Base-by-base conservation (phyloP, 164 flowering plant genomes). In the Aristolochia contorta region DNA sequence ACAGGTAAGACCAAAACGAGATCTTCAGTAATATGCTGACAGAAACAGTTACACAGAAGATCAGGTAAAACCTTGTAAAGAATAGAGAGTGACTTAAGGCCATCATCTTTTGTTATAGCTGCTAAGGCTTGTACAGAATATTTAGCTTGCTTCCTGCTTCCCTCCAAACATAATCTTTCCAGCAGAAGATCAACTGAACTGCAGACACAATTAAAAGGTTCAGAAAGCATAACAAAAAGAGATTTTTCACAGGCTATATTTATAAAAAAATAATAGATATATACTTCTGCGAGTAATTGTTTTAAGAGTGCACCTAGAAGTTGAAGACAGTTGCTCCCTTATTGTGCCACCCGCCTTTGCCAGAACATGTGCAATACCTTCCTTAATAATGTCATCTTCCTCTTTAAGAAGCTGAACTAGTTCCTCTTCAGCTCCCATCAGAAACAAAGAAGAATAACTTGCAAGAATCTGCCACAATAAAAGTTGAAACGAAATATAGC, bases 81-180 rank as follows among this genome's bases (percentile, higher is more conserved):
- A 64, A 93, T 87, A 74, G 99, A 93, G 32, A 93, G 88, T 12
- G 99, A 86, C 77, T 76, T 84, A 30, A 93, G 88, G n/a, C 99
- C 99, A 71, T 88, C 97, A 75, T 93, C 99, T 73, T 85, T 86
- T 48, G 95, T 88, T 69, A 93, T 85, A 62, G 96, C 88, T 52
- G 95, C 97, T 54, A 93, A 74, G 21, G 99, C 96, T 76, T 86
- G 96, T 55, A 93, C 96, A 76, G 99, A 93, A 78, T 86, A 93
- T 74, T 93, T 93, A 53, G 99, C 99, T 75, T 90, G 93, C 79
- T 77, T 85, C 32, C 99, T 76, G 70, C 78, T 90, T 62, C 99
- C 99, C 76, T 93, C 97, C 64, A 91, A 66, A 70, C 99, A 90
- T 46, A 88, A 75, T 60, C 84, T 80, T 76, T 93, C 99, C 71